Conservation (phyloP, 345 rosid species). For the Diplotaxis tenuifolia region DNA sequence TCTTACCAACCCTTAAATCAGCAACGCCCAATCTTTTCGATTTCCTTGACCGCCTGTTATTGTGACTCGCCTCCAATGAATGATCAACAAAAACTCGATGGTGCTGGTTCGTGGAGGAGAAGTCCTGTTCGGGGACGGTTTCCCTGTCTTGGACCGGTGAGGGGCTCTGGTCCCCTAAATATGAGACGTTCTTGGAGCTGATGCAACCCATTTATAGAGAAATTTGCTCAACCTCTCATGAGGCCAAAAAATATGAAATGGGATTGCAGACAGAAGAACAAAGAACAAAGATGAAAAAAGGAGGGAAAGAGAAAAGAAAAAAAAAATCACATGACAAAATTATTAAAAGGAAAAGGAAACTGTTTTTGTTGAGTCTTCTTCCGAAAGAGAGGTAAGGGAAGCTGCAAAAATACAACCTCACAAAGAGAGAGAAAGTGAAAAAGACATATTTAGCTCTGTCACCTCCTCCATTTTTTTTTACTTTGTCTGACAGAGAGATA, state of each 20-base stretch:
- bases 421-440: background rate
- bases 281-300: slow-evolving; percentile 25
- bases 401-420: slow-evolving; percentile 40
- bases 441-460: slow-evolving; percentile 33
- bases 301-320: slow-evolving; percentile 23
- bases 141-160: slow-evolving; percentile 39
- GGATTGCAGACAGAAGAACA: slow-evolving; percentile 37
- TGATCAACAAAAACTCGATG: slow-evolving; percentile 34
- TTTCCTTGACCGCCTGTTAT: slow-evolving; percentile 33
- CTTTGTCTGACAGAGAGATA: background rate
- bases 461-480: background rate
- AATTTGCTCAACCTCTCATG: slow-evolving; percentile 40
- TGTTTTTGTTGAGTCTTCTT: slow-evolving; percentile 29
- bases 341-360: slow-evolving; percentile 27
- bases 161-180: slow-evolving; percentile 31
- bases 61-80: slow-evolving; percentile 32
- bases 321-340: slow-evolving; percentile 34
- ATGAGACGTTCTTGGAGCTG: slow-evolving; percentile 48
- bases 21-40: slow-evolving; percentile 38
- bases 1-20: slow-evolving; percentile 36
- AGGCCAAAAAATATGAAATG: slow-evolving; percentile 36
- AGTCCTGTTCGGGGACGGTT: slow-evolving; percentile 6
- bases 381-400: slow-evolving; percentile 51
- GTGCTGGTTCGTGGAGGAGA: slow-evolving; percentile 31
- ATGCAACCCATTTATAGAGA: slow-evolving; percentile 66